phyloP scores from a whole-genome alignment of 495 filamentous ascomycete genomes.

The Aspergillus taichungensis region DNA sequence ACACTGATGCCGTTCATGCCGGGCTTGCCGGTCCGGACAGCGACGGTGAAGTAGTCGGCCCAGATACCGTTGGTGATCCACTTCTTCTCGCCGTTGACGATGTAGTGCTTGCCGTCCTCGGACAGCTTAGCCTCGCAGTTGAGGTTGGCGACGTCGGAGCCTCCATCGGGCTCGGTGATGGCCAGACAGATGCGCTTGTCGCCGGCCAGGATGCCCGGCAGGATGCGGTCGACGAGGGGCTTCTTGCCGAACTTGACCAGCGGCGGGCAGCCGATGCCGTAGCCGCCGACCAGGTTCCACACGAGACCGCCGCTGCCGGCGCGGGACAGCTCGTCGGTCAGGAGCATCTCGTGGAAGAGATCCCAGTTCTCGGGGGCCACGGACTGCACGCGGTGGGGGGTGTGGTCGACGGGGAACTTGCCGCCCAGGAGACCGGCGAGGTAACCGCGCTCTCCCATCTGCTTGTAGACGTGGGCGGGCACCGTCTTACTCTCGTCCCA shows the following conservation, averaged over 20 bases:
- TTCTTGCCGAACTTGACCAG: slow-evolving; percentile 90
- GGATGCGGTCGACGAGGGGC: slow-evolving; percentile 69
- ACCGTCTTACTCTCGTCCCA: slow-evolving; percentile 95
- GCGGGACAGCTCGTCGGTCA: slow-evolving; percentile 90
- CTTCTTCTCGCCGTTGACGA: slow-evolving; percentile 99
- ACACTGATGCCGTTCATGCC: slow-evolving; percentile 90
- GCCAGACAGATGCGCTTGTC: slow-evolving; percentile 93
- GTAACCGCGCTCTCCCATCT: slow-evolving; percentile 89
- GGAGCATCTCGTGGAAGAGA: slow-evolving; percentile 89
- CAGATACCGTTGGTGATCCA: slow-evolving; percentile 99
- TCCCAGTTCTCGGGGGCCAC: slow-evolving; percentile 91
- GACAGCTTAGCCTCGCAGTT: slow-evolving; percentile 90
- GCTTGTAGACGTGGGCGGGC: slow-evolving; percentile 80
- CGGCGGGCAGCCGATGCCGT: slow-evolving; percentile 87
- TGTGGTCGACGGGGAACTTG: slow-evolving; percentile 64
- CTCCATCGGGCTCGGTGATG: slow-evolving; percentile 76
- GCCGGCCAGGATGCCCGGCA: slow-evolving; percentile 78
- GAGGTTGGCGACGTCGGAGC: slow-evolving; percentile 86
- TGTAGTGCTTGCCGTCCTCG: slow-evolving; percentile 95
- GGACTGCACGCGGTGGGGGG: slow-evolving; percentile 57
- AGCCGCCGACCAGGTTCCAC: slow-evolving; percentile 96
- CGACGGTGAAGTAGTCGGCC: slow-evolving; percentile 94
- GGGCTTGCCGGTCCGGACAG: slow-evolving; percentile 74
- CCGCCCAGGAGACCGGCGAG: slow-evolving; percentile 81
- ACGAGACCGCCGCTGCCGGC: slow-evolving; percentile 86